Conservation (phyloP, 768 basidiomycete genomes). For the Hericium rajendrae region DNA sequence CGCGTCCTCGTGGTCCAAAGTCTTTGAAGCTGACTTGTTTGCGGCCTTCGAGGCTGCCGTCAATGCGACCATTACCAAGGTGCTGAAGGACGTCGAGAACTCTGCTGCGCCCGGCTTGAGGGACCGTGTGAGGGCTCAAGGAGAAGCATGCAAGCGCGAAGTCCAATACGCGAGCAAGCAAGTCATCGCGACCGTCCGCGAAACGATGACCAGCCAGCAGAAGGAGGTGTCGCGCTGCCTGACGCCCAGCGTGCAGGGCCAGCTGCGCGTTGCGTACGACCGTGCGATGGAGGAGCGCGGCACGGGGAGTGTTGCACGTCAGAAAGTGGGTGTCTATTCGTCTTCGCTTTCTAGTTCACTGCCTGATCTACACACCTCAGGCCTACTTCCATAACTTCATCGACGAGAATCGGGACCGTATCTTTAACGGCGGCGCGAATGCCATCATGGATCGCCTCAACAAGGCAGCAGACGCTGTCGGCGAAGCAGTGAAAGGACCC, state of each 20-base stretch:
- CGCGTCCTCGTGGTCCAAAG: conserved; percentile 45
- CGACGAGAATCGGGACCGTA: conserved; percentile 31
- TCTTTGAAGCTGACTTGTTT: conserved; percentile 55
- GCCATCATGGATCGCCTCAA: conserved; percentile 38
- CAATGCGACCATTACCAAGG: conserved; percentile 27
- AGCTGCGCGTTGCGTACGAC: conserved; percentile 43
- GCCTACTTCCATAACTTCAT: conserved; percentile 39
- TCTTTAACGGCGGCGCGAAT: conserved; percentile 46
- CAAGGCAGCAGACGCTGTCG: conserved; percentile 39
- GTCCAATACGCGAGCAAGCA: conserved; percentile 39
- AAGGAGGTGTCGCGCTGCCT: conserved; percentile 51
- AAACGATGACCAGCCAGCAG: conserved; percentile 42
- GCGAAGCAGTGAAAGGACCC: conserved; percentile 35
- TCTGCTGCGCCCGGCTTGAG: conserved; percentile 42
- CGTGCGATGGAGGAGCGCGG: conserved; percentile 46
- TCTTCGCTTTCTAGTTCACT: neutral
- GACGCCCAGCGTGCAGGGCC: conserved; percentile 44
- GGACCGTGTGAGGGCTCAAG: conserved; percentile 42
- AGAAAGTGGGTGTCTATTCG: conserved; percentile 33
- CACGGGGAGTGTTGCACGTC: conserved; percentile 45
- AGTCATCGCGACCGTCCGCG: conserved; percentile 37
- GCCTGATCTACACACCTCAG: conserved; percentile 18
- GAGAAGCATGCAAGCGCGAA: conserved; percentile 41
- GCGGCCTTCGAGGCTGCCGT: conserved; percentile 33
- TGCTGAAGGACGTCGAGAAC: conserved; percentile 42